phyloP scores from a whole-genome alignment of 2,329 filamentous ascomycete genomes.

The Hypomyces rosellus region DNA sequence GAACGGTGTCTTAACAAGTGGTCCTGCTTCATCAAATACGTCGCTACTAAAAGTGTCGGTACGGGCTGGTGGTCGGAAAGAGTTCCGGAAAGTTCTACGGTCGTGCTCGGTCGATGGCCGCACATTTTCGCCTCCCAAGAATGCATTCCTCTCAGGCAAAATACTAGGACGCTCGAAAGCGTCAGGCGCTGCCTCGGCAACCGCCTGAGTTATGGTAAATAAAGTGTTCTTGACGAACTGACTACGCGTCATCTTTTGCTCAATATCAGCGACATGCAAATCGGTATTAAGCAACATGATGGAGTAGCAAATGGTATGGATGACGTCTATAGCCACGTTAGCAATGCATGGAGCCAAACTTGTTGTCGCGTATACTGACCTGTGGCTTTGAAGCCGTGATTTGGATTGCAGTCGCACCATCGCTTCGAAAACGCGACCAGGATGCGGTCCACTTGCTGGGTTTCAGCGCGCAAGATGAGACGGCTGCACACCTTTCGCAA shows the following conservation, averaged over 20 bases:
- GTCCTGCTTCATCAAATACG: slow-evolving; percentile 56
- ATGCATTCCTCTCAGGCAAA: slow-evolving; percentile 38
- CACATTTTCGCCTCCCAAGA: slow-evolving; percentile 27
- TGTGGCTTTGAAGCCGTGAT: slow-evolving; percentile 83
- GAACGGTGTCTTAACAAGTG: slow-evolving; percentile 71
- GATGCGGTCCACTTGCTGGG: slow-evolving; percentile 93
- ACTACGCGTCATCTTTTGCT: slow-evolving; percentile 88
- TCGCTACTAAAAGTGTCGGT: slow-evolving; percentile 36
- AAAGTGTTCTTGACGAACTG: slow-evolving; percentile 98
- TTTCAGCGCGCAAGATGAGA: slow-evolving; percentile 80
- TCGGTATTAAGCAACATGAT: slow-evolving; percentile 94
- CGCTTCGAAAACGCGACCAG: slow-evolving; percentile 80
- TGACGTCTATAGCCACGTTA: slow-evolving; percentile 60
- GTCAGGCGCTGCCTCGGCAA: slow-evolving; percentile 64
- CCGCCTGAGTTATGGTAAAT: slow-evolving; percentile 74
- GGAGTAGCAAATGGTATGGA: slow-evolving; percentile 96
- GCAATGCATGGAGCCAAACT: slow-evolving; percentile 9
- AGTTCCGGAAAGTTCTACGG: slow-evolving; percentile 37
- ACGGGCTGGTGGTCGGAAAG: slow-evolving; percentile 45
- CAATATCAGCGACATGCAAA: slow-evolving; percentile 89
- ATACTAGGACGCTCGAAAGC: slow-evolving; percentile 56
- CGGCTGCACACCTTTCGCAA: slow-evolving; percentile 76
- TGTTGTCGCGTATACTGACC: slow-evolving; percentile 46
- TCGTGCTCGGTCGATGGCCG: slow-evolving; percentile 32
- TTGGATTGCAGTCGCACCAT: slow-evolving; percentile 91